A percentile compares a stretch with the other conserved stretches of the same genome.
phyloP scores from a whole-genome alignment of 495 filamentous ascomycete species.

The Hypoxylon rickii region DNA sequence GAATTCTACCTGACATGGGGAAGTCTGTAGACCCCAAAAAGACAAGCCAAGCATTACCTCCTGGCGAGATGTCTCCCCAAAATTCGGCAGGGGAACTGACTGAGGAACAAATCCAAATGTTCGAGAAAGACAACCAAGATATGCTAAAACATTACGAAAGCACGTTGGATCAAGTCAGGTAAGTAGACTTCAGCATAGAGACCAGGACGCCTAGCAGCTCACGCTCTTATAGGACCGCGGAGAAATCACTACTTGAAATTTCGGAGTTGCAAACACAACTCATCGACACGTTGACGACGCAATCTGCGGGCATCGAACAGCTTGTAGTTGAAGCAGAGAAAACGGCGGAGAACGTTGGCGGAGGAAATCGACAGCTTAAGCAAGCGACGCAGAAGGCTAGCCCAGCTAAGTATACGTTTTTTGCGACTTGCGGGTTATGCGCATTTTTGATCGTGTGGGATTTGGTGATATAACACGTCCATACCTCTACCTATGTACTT shows the following conservation, averaged over 20 bases:
- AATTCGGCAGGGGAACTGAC: constrained; percentile 65
- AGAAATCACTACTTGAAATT: constrained; percentile 90
- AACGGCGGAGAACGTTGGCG: constrained; percentile 83
- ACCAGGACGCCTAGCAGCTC: neutral
- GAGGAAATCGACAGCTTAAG: constrained; percentile 90
- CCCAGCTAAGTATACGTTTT: constrained; percentile 88
- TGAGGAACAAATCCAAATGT: constrained; percentile 85
- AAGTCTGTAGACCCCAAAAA: constrained; percentile 22
- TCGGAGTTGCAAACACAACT: constrained; percentile 89
- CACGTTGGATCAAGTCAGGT: constrained; percentile 90
- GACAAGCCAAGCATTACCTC: constrained; percentile 18
- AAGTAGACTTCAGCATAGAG: constrained; percentile 39
- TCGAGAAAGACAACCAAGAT: constrained; percentile 89
- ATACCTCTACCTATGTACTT: neutral
- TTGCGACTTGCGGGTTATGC: constrained; percentile 80
- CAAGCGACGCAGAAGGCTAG: constrained; percentile 78
- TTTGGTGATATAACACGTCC: constrained; percentile 69
- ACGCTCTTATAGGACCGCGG: constrained; percentile 68
- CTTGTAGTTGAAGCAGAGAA: constrained; percentile 81
- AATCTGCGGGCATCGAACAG: constrained; percentile 85
- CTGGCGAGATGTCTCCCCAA: constrained; percentile 16
- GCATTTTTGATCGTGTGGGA: constrained; percentile 89
- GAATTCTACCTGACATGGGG: constrained; percentile 23
- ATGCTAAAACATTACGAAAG: constrained; percentile 93
- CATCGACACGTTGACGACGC: constrained; percentile 78